A percentile compares a stretch with the other conserved stretches of the same genome.
Conservation (phyloP, 257 asterid genomes). For the Handroanthus guayacan region DNA sequence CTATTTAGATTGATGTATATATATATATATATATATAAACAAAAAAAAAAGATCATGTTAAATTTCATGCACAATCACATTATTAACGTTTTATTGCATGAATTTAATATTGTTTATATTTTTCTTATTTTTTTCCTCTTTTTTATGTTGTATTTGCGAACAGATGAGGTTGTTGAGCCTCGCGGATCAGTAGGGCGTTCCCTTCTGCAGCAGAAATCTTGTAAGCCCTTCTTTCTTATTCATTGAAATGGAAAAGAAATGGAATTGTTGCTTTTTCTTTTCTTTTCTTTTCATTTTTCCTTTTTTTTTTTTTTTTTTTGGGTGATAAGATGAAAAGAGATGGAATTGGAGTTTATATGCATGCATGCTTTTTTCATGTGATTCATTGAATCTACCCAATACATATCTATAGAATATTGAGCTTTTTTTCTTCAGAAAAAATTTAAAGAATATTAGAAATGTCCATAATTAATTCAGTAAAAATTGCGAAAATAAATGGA, state of each 20-base stretch:
- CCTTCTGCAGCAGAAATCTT: constrained; percentile 75
- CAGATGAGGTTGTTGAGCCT: constrained; percentile 62
- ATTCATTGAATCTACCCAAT: too few relatives aligned
- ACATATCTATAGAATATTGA: too few relatives aligned
- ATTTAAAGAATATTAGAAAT: too few relatives aligned
- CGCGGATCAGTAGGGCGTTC: constrained; percentile 60
- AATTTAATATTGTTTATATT: too few relatives aligned
- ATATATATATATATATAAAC: neutral
- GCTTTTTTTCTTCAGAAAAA: too few relatives aligned
- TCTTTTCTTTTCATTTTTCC: neutral
- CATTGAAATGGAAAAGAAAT: neutral
- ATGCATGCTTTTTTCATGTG: too few relatives aligned
- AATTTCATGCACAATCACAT: neutral
- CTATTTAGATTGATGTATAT: neutral
- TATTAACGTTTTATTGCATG: neutral
- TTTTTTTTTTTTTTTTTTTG: too few relatives aligned
- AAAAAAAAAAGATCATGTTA: too few relatives aligned
- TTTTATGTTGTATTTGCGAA: neutral
- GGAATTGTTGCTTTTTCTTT: neutral
- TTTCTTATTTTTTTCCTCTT: neutral
- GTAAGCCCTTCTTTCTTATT: constrained; percentile 45
- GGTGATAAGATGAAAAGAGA: too few relatives aligned
- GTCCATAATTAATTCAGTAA: too few relatives aligned
- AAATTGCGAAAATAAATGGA: too few relatives aligned
- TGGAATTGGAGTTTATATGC: too few relatives aligned